A percentile compares a stretch with the other conserved stretches of the same genome.
phyloP scores from a whole-genome alignment of 2,329 filamentous ascomycete species.

The Alternaria rosae region DNA sequence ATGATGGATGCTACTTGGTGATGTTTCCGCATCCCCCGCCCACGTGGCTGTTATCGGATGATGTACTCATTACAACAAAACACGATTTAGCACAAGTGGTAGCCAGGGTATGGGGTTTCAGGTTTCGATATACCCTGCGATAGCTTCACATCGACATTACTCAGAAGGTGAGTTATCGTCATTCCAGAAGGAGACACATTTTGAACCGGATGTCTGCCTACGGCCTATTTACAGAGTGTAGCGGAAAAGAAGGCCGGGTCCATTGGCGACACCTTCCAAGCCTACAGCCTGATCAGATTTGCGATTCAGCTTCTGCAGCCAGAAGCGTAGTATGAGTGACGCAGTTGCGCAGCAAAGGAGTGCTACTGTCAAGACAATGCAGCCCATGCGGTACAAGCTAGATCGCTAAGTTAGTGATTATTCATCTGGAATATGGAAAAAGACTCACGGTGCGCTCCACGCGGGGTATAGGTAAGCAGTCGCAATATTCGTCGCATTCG shows the following conservation, averaged over 20 bases:
- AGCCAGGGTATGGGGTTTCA: accelerated
- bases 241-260: slow-evolving; percentile 19
- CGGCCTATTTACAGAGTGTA: slow-evolving; percentile 1
- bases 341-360: slow-evolving; percentile 21
- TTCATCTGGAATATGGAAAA: background rate
- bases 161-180: background rate
- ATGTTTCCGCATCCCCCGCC: background rate
- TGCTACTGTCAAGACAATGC: slow-evolving; percentile 28
- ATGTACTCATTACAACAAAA: background rate
- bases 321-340: slow-evolving; percentile 23
- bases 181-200: background rate
- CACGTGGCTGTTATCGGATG: background rate
- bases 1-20: background rate
- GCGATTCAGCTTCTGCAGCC: slow-evolving; percentile 24
- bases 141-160: background rate
- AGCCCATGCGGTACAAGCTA: slow-evolving; percentile 31
- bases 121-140: background rate
- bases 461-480: slow-evolving; percentile 34
- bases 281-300: slow-evolving; percentile 19
- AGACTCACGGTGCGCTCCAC: slow-evolving; percentile 24
- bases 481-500: slow-evolving; percentile 47
- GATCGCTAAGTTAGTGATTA: accelerated
- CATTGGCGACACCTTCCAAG: slow-evolving; percentile 23
- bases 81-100: background rate
- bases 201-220: background rate